Conservation (phyloP, 257 asterid genomes). For the Fraxinus quadrangulata region DNA sequence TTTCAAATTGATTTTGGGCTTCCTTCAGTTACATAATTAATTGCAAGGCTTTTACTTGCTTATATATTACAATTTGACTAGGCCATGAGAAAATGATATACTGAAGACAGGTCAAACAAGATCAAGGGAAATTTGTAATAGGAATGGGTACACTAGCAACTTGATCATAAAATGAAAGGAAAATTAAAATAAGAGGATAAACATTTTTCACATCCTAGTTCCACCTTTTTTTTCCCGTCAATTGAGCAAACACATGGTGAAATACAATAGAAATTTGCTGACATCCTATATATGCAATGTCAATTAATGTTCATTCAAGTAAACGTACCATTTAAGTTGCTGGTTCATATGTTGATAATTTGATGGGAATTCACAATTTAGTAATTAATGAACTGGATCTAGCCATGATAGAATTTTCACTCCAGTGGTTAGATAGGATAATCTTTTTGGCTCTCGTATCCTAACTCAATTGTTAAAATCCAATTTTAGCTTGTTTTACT, state of each 20-base stretch:
- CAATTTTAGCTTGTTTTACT: background rate
- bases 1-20: background rate
- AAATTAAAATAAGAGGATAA: background rate
- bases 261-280: background rate
- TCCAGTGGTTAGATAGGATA: background rate
- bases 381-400: background rate
- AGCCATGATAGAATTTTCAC: background rate
- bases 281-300: background rate
- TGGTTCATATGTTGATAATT: too few relatives aligned
- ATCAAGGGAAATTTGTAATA: background rate
- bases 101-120: background rate
- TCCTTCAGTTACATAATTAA: background rate
- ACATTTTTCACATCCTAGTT: background rate
- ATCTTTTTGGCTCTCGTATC: background rate
- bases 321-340: background rate
- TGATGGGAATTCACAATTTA: background rate
- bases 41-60: background rate
- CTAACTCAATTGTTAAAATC: background rate
- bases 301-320: background rate
- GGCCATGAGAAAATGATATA: background rate
- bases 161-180: conserved; percentile 1
- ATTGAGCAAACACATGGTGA: background rate
- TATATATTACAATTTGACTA: background rate
- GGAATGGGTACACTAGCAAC: background rate
- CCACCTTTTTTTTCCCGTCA: background rate